Percentiles rank a stretch among this genome's conserved stretches.
These are phyloP conservation scores for Cryptococcus jaspeensis DNA, from an alignment of 1,284 basidiomycete species.

Conservation along the genomic window DNA sequence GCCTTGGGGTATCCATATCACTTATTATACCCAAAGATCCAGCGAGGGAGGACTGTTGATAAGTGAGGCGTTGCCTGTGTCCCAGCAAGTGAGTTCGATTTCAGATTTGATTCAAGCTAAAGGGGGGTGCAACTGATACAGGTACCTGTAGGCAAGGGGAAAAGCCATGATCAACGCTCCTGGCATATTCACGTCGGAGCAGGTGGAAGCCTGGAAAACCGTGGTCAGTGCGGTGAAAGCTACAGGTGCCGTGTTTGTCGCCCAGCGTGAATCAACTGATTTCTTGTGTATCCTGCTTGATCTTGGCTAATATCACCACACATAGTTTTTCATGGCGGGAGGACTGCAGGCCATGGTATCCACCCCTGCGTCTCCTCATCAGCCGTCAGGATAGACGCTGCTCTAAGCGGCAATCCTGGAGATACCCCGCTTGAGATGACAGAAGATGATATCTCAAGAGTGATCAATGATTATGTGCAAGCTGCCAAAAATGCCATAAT, in stretches of 20 bases:
- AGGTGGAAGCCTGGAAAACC: constrained; percentile 27
- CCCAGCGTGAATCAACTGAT: constrained; percentile 16
- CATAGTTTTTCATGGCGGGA: constrained; percentile 3
- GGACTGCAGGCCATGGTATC: neutral
- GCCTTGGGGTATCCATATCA: neutral
- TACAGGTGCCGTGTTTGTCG: constrained; percentile 28
- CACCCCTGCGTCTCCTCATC: constrained; percentile 7
- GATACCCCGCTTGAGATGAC: constrained; percentile 32
- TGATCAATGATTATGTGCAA: constrained; percentile 24
- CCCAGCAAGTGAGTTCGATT: neutral
- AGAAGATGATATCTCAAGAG: constrained; percentile 23
- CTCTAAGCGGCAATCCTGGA: constrained; percentile 8
- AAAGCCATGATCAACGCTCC: no score
- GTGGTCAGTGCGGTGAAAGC: constrained; percentile 30
- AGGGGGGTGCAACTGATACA: neutral
- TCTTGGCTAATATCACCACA: neutral
- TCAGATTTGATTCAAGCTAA: neutral
- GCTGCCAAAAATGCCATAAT: constrained; percentile 22
- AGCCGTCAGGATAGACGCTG: constrained; percentile 9
- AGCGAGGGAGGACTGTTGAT: neutral
- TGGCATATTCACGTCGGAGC: constrained; percentile 30
- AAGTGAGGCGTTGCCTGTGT: constrained; percentile 1
- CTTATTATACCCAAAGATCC: neutral
- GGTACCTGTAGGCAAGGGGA: no score
- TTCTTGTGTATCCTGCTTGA: neutral